Evolutionary conservation across 768 basidiomycete genomes (phyloP), one percentile per base, ranked within the genome.

Genomic region (Boletus vermiculosoides): DNA sequence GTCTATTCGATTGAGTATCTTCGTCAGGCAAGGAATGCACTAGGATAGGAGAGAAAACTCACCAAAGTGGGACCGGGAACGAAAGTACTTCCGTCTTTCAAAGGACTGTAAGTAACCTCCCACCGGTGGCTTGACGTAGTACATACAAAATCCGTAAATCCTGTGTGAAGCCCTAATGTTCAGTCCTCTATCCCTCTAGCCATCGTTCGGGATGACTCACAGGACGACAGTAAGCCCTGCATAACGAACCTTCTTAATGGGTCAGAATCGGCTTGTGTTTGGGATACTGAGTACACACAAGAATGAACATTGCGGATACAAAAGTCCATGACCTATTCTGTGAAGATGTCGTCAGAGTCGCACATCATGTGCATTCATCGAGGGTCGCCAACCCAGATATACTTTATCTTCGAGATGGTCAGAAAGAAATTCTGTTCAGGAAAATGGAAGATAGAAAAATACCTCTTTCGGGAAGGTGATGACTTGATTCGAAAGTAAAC

Each of bases 391-490:
- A n/a, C n/a, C n/a, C n/a, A 67, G n/a, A 67, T 39, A 7, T 18
- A 18, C 18, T 39, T 39, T 39, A 39, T 16, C 37, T 39, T 16
- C 9, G 12, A 18, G 37, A 16, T 9, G 0, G 6, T 39, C 37
- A 9, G 15, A 39, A 2, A 18, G 16, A 18, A 39, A 6, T 16
- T 39, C 5, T 16, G 9, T 39, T 18, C 5, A 15, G 36, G 6
- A 37, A 6, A 37, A 18, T 15, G 1, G n/a, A 41, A 25, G 12
- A 46, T 13, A 31, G 4, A 40, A 30, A 18, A 33, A 28, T 3
- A 67, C 59, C 66, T 68, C 66, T 10, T 46, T 50, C 3, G 55
- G n/a, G 36, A 67, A 53, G 0, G 59, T 49, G 15, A 68, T 40
- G 22, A 57, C 66, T 68, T 37, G 2, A 30, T 16, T 15, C 23